Conservation (phyloP, 805 yeast species). For the Jamesozyma jinghongensis region DNA sequence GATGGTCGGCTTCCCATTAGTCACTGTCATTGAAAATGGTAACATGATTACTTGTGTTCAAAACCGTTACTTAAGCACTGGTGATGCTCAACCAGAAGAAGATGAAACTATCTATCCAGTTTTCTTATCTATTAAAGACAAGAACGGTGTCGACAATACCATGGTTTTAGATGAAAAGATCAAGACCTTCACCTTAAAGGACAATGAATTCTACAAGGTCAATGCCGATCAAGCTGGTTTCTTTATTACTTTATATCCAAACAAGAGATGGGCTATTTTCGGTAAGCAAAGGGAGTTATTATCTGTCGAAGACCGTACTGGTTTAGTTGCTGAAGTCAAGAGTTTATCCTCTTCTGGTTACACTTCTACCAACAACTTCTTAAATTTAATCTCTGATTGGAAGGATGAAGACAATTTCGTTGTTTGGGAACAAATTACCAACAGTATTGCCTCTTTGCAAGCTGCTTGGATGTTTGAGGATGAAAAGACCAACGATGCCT, state of each 20-base stretch:
- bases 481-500: slow-evolving; percentile 36
- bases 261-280: slow-evolving; percentile 58
- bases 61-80: slow-evolving; percentile 64
- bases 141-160: slow-evolving; percentile 53
- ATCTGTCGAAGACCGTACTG: slow-evolving; percentile 70
- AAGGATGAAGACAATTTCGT: slow-evolving; percentile 48
- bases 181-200: slow-evolving; percentile 36
- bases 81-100: slow-evolving; percentile 68
- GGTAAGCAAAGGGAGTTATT: slow-evolving; percentile 49
- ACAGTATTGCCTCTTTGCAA: slow-evolving; percentile 39
- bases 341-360: slow-evolving; percentile 63
- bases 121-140: slow-evolving; percentile 50
- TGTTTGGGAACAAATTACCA: slow-evolving; percentile 55
- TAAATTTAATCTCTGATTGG: slow-evolving; percentile 55
- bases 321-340: slow-evolving; percentile 70
- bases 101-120: slow-evolving; percentile 60
- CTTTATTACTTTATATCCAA: slow-evolving; percentile 61
- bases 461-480: slow-evolving; percentile 50
- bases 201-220: slow-evolving; percentile 48
- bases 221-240: slow-evolving; percentile 69
- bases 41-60: slow-evolving; percentile 50
- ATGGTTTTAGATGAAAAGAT: slow-evolving; percentile 45
- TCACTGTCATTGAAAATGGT: slow-evolving; percentile 40
- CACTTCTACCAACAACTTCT: slow-evolving; percentile 49
- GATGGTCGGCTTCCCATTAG: slow-evolving; percentile 63